Base-by-base conservation (phyloP, 257 asterid genomes). In the Lycium ferocissimum region DNA sequence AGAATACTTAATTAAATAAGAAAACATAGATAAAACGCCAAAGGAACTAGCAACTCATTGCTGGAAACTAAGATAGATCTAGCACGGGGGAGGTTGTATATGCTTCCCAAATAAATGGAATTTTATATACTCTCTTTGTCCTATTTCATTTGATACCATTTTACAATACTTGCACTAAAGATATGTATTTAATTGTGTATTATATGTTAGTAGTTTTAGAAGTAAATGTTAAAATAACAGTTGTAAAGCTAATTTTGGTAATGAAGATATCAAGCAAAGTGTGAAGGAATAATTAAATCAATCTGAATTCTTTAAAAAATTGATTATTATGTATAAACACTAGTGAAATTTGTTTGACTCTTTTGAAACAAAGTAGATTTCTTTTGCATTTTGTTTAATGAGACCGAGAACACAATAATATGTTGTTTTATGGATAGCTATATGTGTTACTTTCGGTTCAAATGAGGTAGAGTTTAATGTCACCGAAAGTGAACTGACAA, bases 11-110 rank as follows among this genome's bases (percentile, higher is more conserved):
- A 62, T 62, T 20, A 61, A 6, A 61, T 10, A 58, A 17, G 37
- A 70, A 15, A 70, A 6, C 15, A 69, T 70, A 70, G 2, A 26
- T 26, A 26, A 70, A 38, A 70, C 5, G 12, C 49, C 33, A 38
- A 70, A 37, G 26, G 54, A 70, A 70, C 33, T 38, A 1, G 53
- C 6, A 70, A 8, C 1, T 40, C 54, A 40, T 78, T 53, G 82
- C 82, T 51, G 82, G 26, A 76, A 49, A 26, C 0, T 11, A 75
- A 73, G 20, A 12, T 47, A 20, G 61, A 73, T 47, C 45, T 76
- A 51, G 5, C 82, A 78, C 49, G 22, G 51, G 82, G 47, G 82
- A 78, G 82, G 82, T 51, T 53, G 22, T 14, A 78, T 15, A 14
- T 53, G 1, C 22, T 78, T 78, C 9, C 53, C 18, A 78, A 78